phyloP scores from a whole-genome alignment of 768 basidiomycete species.

The Lactifluus pinguis region DNA sequence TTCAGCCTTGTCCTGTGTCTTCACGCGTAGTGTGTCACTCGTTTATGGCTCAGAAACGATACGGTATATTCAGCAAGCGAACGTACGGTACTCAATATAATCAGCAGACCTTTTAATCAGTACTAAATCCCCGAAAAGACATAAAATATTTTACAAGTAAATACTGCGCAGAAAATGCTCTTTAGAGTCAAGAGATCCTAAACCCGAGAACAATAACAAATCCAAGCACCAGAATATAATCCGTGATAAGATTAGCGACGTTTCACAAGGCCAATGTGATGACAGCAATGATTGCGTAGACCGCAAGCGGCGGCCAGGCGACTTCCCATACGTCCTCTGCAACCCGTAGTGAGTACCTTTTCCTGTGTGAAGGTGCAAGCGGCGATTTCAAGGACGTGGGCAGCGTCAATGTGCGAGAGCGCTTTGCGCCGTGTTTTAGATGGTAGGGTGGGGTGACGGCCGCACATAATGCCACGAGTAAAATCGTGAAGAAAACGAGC shows the following conservation, averaged over 20 bases:
- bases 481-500: constrained; percentile 49
- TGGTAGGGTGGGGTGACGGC: not conserved
- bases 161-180: not conserved
- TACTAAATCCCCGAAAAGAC: no score
- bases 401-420: not conserved
- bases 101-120: no score
- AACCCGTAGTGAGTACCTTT: not conserved
- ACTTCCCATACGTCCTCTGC: not conserved
- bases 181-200: no score
- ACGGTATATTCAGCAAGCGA: no score
- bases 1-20: no score
- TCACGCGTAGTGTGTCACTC: no score
- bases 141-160: not conserved
- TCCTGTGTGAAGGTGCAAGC: not conserved
- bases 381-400: not conserved
- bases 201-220: no score
- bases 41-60: constrained; percentile 16
- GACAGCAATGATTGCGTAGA: not conserved
- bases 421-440: not conserved
- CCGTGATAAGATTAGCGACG: no score
- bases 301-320: constrained; percentile 4
- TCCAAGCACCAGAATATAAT: not conserved
- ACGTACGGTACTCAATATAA: no score
- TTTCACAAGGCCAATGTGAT: not conserved
- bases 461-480: constrained; percentile 30